Evolutionary conservation across 441 rosid genomes (phyloP), one percentile per base, ranked within the genome.

Genomic region (Populus hybrid): DNA sequence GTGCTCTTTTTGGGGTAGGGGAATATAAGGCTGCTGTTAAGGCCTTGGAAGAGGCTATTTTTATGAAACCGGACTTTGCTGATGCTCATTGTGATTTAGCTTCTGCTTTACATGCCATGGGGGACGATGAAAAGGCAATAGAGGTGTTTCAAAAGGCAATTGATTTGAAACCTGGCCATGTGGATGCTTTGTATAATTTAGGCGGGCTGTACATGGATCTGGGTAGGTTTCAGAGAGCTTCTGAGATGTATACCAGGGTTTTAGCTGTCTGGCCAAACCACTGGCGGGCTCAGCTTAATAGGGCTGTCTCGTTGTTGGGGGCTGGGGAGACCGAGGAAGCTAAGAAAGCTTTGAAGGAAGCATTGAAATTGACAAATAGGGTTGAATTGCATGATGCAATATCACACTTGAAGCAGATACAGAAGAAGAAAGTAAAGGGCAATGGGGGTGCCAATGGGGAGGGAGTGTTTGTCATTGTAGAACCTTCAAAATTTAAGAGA

Each of bases 121-220:
- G 92, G 21, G 97, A 93, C 78, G 92, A 95, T 79, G 98, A 95
- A 89, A 91, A 93, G 80, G 99, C 99, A 3, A 92, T 95, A 6
- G 97, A 94, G 85, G 99, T 94, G 75, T 94, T 95, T 82, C 98
- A 95, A 83, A 94, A 90, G 83, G 98, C 98, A 6, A 94, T 92
- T 10, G 98, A 95, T 77, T 87, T 95, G 90, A 95, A 94, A 81
- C 99, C 97, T 6, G 90, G 92, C 65, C 98, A 95, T 84, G 92
- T 92, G 1, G 98, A 94, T 81, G 97, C 97, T 66, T 71, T 95
- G 82, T 91, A 95, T 82, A 94, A 95, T 84, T 86, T 95, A 24
- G 99, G 99, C n/a, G 99, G 97, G 78, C 97, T 95, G 69, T 95
- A 94, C 82, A 95, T 95, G 99, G 98, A 94, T 82, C 78, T 95